These are phyloP conservation scores for Penicillium concentricum DNA, from an alignment of 2,329 filamentous ascomycete genomes.

Conservation along the genomic window DNA sequence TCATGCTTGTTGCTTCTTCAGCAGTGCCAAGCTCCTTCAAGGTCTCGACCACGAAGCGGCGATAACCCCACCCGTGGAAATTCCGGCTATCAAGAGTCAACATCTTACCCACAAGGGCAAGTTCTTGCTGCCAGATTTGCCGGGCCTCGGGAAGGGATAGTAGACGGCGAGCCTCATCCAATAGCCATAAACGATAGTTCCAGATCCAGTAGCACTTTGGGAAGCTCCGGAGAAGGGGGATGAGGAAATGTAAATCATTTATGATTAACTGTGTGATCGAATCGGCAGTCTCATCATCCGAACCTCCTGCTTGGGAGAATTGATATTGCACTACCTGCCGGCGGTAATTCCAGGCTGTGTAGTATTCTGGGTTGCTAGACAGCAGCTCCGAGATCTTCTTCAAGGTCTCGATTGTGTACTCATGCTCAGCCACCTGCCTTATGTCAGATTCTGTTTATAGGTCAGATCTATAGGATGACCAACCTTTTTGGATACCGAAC, in stretches of 20 bases:
- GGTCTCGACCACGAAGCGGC: conserved; percentile 72
- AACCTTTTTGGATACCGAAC: conserved; percentile 66
- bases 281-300: conserved; percentile 33
- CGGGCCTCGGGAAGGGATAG: conserved; percentile 59
- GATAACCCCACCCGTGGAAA: conserved; percentile 95
- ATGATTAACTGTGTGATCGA: conserved; percentile 58
- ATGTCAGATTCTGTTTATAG: conserved; percentile 11
- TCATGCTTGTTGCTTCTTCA: conserved; percentile 57
- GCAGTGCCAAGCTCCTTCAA: conserved; percentile 60
- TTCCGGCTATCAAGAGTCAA: conserved; percentile 81
- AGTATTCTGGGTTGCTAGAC: conserved; percentile 49
- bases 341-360: conserved; percentile 55
- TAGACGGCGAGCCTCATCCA: conserved; percentile 67
- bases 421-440: conserved; percentile 38
- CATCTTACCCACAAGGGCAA: conserved; percentile 84
- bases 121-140: conserved; percentile 78
- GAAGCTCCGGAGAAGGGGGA: conserved; percentile 78
- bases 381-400: conserved; percentile 46
- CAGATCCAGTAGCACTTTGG: conserved; percentile 99
- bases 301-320: conserved; percentile 40
- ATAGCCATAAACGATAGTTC: conserved; percentile 88
- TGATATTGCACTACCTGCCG: conserved; percentile 67
- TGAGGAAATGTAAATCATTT: conserved; percentile 75
- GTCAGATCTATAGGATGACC: conserved; percentile 1
- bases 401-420: conserved; percentile 45